Evolutionary conservation across 2,329 filamentous ascomycete genomes (phyloP), one percentile per base, ranked within the genome.

Genomic region (Monosporascus sp.): DNA sequence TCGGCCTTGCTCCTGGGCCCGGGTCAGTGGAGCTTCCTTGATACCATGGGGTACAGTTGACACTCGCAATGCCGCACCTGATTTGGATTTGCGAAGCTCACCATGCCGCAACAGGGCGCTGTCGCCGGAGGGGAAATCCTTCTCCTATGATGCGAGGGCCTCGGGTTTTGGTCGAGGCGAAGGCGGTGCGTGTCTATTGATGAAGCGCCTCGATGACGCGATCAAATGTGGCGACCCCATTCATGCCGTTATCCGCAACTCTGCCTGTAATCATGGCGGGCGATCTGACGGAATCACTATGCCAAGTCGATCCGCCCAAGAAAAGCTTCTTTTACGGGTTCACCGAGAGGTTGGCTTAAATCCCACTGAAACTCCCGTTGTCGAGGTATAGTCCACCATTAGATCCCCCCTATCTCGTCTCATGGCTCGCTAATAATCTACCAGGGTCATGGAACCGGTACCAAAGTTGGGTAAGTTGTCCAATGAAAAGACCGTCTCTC

Each of bases 51-150:
- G 39, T n/a, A n/a, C n/a, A n/a, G n/a, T n/a, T n/a, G n/a, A n/a
- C n/a, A n/a, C n/a, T n/a, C n/a, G n/a, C n/a, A n/a, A n/a, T n/a
- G n/a, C n/a, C n/a, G n/a, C n/a, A n/a, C n/a, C n/a, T n/a, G n/a
- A n/a, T n/a, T n/a, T n/a, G n/a, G n/a, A n/a, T n/a, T n/a, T n/a
- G n/a, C n/a, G n/a, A n/a, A n/a, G n/a, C n/a, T n/a, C n/a, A n/a
- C n/a, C n/a, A n/a, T n/a, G n/a, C n/a, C n/a, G n/a, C n/a, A n/a
- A 36, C 47, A 58, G 54, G 25, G 51, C 57, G 22, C 41, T 59
- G 2, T 59, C 57, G 14, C 25, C 18, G 5, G 46, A 52, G 27
- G 57, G 57, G 5, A 59, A 50, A 37, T 38, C 45, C 11, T 59
- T 46, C 36, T 54, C 55, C 2, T 59, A 54, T 43, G 57, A 59